These are phyloP conservation scores for Solanum hybrid DNA, from an alignment of 305 asterid species.

Conservation along the genomic window DNA sequence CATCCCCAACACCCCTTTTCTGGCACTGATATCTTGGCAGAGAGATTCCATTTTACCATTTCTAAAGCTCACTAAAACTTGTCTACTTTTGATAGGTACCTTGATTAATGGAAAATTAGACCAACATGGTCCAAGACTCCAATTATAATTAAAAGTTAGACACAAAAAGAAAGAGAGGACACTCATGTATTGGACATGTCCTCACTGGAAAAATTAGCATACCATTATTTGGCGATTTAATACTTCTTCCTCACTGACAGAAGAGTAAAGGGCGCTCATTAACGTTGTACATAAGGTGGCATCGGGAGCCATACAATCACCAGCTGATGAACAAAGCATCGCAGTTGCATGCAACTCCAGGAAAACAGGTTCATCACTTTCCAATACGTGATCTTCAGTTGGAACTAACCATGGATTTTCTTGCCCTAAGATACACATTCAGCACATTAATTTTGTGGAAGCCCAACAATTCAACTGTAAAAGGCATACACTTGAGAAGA, in stretches of 20 bases:
- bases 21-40: background rate
- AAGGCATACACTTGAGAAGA: background rate
- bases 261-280: constrained; percentile 78
- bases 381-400: constrained; percentile 59
- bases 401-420: constrained; percentile 80
- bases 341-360: constrained; percentile 92
- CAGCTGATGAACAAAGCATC: constrained; percentile 70
- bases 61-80: background rate
- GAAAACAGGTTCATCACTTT: constrained; percentile 48
- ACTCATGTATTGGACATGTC: background rate
- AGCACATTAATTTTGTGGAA: background rate
- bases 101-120: background rate
- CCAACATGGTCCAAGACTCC: background rate
- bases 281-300: constrained; percentile 66
- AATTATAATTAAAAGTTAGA: background rate
- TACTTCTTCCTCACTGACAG: constrained; percentile 73
- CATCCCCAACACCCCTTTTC: background rate
- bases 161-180: background rate
- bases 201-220: constrained; percentile 9
- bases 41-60: background rate
- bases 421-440: constrained; percentile 36
- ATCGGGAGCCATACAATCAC: constrained; percentile 76
- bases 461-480: background rate
- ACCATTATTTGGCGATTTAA: constrained; percentile 78
- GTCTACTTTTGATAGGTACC: background rate